phyloP scores from a whole-genome alignment of 192 early-diverging fungal species.

The Polychytrium aggregatum region DNA sequence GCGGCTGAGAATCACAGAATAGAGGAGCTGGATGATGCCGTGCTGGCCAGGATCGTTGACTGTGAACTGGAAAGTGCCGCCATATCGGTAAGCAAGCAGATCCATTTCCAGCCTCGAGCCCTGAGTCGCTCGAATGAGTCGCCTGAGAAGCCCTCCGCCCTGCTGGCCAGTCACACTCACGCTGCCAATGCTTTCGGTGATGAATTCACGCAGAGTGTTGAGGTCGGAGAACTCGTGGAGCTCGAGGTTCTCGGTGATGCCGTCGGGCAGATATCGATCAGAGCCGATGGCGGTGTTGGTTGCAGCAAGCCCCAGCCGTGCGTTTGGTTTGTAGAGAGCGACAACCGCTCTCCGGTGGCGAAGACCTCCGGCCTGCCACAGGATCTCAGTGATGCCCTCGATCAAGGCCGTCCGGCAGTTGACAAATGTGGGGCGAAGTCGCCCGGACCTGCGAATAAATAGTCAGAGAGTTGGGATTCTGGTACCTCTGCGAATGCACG shows the following conservation, averaged over 20 bases:
- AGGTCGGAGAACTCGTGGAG: slow-evolving; percentile 20
- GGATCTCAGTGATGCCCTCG: slow-evolving; percentile 25
- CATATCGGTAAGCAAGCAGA: neutral
- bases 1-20: slow-evolving; percentile 32
- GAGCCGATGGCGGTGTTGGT: slow-evolving; percentile 1
- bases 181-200: too few relatives aligned
- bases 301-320: neutral
- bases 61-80: slow-evolving; percentile 7
- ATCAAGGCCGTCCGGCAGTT: slow-evolving; percentile 18
- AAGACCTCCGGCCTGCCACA: slow-evolving; percentile 27
- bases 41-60: slow-evolving; percentile 9
- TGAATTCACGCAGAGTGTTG: too few relatives aligned
- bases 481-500: neutral
- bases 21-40: slow-evolving; percentile 33
- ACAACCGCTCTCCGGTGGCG: slow-evolving; percentile 14
- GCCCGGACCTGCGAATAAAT: slow-evolving; percentile 3
- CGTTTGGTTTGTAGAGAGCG: slow-evolving; percentile 12
- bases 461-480: neutral
- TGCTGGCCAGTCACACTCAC: neutral
- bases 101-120: neutral
- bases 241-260: slow-evolving; percentile 22
- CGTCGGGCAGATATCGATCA: slow-evolving; percentile 13
- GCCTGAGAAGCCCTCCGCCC: neutral
- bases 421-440: slow-evolving; percentile 9
- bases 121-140: neutral